phyloP scores from a whole-genome alignment of 1,139 yeast species.

The Saccharomyces uvarum region DNA sequence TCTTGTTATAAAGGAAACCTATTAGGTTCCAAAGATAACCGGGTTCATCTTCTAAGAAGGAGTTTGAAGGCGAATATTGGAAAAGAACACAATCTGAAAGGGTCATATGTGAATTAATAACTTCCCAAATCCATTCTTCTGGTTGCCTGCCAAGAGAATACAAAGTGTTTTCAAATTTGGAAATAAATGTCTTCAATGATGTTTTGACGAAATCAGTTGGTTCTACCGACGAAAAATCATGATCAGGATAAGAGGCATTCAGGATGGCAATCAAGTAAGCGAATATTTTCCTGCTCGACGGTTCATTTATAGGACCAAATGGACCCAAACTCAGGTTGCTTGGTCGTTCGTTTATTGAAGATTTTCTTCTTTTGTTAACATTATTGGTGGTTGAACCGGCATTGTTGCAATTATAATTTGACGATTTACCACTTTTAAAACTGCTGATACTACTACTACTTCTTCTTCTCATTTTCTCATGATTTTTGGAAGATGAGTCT shows the following conservation, averaged over 20 bases:
- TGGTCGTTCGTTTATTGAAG: conserved; percentile 24
- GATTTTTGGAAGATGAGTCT: conserved; percentile 14
- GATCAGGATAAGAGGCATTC: conserved; percentile 91
- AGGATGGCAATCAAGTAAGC: conserved; percentile 85
- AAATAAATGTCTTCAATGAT: conserved; percentile 48
- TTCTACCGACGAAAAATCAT: conserved; percentile 80
- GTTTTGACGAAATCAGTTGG: conserved; percentile 71
- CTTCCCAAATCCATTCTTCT: conserved; percentile 76
- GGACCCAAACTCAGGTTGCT: conserved; percentile 48
- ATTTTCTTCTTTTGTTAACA: conserved; percentile 16
- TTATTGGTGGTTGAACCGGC: background rate
- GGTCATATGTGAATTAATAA: conserved; percentile 76
- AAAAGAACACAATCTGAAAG: conserved; percentile 69
- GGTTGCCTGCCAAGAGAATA: conserved; percentile 61
- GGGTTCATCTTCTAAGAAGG: conserved; percentile 55
- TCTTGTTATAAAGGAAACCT: conserved; percentile 89
- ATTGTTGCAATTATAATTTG: background rate
- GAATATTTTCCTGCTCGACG: conserved; percentile 79
- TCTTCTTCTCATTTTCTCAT: conserved; percentile 17
- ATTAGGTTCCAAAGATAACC: conserved; percentile 74
- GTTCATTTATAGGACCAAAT: conserved; percentile 83
- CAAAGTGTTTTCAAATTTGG: conserved; percentile 71
- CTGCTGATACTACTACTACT: conserved; percentile 15
- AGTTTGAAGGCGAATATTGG: conserved; percentile 69
- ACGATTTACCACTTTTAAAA: background rate